These are phyloP conservation scores for Catharanthus roseus DNA, from an alignment of 257 asterid genomes.

Conservation along the genomic window DNA sequence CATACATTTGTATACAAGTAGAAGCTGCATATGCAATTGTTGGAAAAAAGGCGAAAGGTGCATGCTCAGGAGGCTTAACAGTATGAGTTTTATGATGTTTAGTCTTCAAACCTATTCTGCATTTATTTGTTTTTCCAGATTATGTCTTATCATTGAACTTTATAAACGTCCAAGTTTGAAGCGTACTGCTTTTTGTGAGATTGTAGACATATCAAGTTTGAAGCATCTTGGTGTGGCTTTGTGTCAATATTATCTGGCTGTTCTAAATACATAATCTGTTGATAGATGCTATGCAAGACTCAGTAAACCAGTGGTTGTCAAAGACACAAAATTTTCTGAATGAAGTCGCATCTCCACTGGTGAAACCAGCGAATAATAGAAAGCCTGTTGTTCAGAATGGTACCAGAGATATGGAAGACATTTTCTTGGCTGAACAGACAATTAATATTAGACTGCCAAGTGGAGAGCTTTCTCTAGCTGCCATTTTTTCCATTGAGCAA, in stretches of 20 bases:
- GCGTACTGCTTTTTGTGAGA: no score
- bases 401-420: constrained; percentile 48
- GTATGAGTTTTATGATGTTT: neutral
- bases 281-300: constrained; percentile 72
- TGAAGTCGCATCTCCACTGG: constrained; percentile 75
- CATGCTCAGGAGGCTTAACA: neutral
- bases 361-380: constrained; percentile 58
- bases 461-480: constrained; percentile 81
- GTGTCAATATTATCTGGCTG: neutral
- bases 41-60: neutral
- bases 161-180: no score
- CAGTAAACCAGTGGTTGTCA: constrained; percentile 67
- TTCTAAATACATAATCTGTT: constrained; percentile 12
- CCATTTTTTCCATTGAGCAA: constrained; percentile 89
- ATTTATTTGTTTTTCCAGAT: neutral
- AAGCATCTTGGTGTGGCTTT: neutral
- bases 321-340: constrained; percentile 74
- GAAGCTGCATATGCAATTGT: neutral
- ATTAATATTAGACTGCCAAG: constrained; percentile 54
- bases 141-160: neutral
- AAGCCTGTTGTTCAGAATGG: constrained; percentile 37
- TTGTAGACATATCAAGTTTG: neutral
- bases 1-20: neutral
- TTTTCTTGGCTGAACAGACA: constrained; percentile 67
- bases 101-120: neutral